Evolutionary conservation across 169 alveolate species (phyloP), one percentile per base, ranked within the genome.

Genomic region (Plasmodium falciparum): DNA sequence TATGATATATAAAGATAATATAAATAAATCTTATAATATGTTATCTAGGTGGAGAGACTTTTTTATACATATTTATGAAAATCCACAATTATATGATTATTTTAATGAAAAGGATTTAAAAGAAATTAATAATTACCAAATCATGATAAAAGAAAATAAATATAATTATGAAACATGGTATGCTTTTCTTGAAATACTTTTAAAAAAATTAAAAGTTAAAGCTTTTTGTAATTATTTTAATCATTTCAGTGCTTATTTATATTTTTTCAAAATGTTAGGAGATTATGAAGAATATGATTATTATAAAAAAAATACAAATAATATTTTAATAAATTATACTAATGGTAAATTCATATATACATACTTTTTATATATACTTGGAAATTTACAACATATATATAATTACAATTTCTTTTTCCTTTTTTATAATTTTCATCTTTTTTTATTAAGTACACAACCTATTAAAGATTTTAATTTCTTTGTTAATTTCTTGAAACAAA

Each of bases 201-300:
- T 76, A 67, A 29, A 5, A 26, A 76, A 50, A 63, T 62, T 76
- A 76, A 76, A 76, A 9, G 70, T 65, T 63, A 76, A 62, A 43
- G 43, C 17, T 24, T 76, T 76, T 13, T 26, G 67, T 22, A n/a
- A 22, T 26, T 43, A 63, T 50, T 49, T 63, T 3, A 76, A 76
- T 26, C 70, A 76, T 12, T 63, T 76, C 17, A 76, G 89, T 67
- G 74, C 89, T 1, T 76, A 47, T 63, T 76, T 76, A 76, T 76
- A 76, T 76, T 76, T 76, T 63, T 47, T 76, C 49, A 76, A 76
- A 50, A 47, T 76, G 33, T 17, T 76, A 13, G 29, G 76, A 12
- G 62, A 76, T 17, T 76, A 69, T 76, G 89, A 76, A 63, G 89
- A 76, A 54, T 33, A 63, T 20, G 29, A 49, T 15, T 76, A 76